These are phyloP conservation scores for Aspergillus bridgeri DNA, from an alignment of 495 filamentous ascomycete species.

Conservation along the genomic window DNA sequence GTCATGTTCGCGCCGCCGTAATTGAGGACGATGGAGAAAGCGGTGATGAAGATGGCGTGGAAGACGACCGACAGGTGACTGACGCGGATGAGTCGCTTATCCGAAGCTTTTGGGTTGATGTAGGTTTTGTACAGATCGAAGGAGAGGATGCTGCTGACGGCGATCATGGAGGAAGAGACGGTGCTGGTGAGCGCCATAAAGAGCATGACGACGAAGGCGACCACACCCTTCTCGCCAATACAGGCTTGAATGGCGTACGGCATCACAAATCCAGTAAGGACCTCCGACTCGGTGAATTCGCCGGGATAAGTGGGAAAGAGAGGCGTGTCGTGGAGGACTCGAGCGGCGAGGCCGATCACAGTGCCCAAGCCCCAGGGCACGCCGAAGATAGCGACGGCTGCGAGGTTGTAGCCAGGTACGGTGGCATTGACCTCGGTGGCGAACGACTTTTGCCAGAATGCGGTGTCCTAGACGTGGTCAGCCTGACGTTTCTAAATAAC, in stretches of 20 bases:
- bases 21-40: constrained; percentile 34
- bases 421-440: constrained; percentile 40
- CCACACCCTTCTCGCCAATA: constrained; percentile 44
- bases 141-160: constrained; percentile 45
- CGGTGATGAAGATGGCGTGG: constrained; percentile 38
- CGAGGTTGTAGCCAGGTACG: constrained; percentile 44
- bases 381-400: constrained; percentile 43
- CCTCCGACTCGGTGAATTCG: constrained; percentile 39
- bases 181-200: constrained; percentile 55
- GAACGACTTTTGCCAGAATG: constrained; percentile 53
- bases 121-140: constrained; percentile 53
- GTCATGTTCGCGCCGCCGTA: constrained; percentile 43
- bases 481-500: neutral
- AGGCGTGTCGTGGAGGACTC: constrained; percentile 44
- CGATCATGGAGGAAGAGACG: constrained; percentile 44
- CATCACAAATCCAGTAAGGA: constrained; percentile 43
- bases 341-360: constrained; percentile 43
- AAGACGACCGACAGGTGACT: constrained; percentile 36
- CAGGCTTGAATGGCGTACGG: constrained; percentile 49
- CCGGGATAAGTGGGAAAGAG: constrained; percentile 52
- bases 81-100: constrained; percentile 33
- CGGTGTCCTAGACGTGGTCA: constrained; percentile 37
- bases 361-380: constrained; percentile 51
- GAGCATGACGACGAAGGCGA: constrained; percentile 49
- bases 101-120: constrained; percentile 42